Evolutionary conservation across 2,329 filamentous ascomycete genomes (phyloP), one percentile per base, ranked within the genome.

Genomic region (Myrmaecium sp.): DNA sequence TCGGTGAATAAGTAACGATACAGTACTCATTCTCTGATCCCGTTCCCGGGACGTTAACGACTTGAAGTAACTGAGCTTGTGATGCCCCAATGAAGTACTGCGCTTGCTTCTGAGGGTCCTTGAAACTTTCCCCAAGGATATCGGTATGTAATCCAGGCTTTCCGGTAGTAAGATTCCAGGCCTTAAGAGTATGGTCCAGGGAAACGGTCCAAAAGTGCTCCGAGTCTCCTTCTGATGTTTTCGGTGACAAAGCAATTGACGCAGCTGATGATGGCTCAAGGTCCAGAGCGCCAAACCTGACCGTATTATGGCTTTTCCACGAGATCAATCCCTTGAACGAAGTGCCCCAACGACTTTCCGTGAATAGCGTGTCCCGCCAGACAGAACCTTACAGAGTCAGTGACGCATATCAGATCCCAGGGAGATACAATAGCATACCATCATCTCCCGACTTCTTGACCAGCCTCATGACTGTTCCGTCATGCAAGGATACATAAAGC

Each of bases 151-250:
- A 70, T 4, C 80, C 68, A 29, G 91, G 67, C 44, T 74, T 78
- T 24, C 84, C 84, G 20, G 69, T 79, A n/a, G 69, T 60, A 17
- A 86, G 61, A 43, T 92, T 89, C 86, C 89, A 95, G 20, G 89
- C 73, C 42, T 83, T 74, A 45, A 98, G 57, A 7, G 73, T 75
- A 46, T 98, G 84, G 40, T 98, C 84, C 32, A 98, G 60, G 35
- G 79, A 89, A 25, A 93, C 70, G 0, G 84, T 84, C 40, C 93
- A 80, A 6, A 74, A 55, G 38, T 47, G 69, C 51, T 36, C 69
- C 11, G 44, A 46, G 30, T 62, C 57, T n/a, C n/a, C n/a, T n/a
- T n/a, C n/a, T n/a, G n/a, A n/a, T n/a, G n/a, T n/a, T n/a, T n/a
- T n/a, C 4, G 57, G 57, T 20, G 58, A 61, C 17, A 54, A 31